Percentiles rank a stretch among this genome's conserved stretches.
phyloP scores from a whole-genome alignment of 139 green algal species.

The Tetratostichococcus sp. region DNA sequence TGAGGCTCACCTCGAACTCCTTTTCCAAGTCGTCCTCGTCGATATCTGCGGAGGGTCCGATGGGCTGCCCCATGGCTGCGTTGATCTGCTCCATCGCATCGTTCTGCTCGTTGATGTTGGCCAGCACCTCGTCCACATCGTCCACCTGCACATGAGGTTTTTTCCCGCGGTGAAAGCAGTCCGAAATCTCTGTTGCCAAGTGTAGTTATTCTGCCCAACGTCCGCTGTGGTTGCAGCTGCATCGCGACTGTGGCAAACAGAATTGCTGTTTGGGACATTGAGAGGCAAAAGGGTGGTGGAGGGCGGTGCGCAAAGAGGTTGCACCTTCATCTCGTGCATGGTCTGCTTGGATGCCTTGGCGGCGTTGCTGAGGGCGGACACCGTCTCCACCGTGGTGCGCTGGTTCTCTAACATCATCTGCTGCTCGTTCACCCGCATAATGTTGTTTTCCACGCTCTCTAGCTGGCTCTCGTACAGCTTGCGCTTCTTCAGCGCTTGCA shows the following conservation, averaged over 20 bases:
- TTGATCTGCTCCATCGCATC: slow-evolving; percentile 91
- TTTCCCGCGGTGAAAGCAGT: too few species aligned
- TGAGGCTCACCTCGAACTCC: slow-evolving; percentile 56
- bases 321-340: slow-evolving; percentile 59
- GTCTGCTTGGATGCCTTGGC: slow-evolving; percentile 76
- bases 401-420: slow-evolving; percentile 87
- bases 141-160: slow-evolving; percentile 88
- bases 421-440: slow-evolving; percentile 90
- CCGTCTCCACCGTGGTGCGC: slow-evolving; percentile 64
- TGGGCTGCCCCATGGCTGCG: slow-evolving; percentile 74
- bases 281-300: too few species aligned
- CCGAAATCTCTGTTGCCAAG: too few species aligned
- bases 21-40: slow-evolving; percentile 82
- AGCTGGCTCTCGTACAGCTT: slow-evolving; percentile 89
- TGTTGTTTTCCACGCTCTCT: slow-evolving; percentile 81
- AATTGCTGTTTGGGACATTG: too few species aligned
- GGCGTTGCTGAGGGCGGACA: slow-evolving; percentile 65
- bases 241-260: too few species aligned
- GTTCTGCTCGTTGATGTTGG: slow-evolving; percentile 90
- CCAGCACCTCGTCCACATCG: slow-evolving; percentile 86
- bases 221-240: too few species aligned
- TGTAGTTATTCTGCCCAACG: too few species aligned
- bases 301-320: neutral
- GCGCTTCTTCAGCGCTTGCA: slow-evolving; percentile 91
- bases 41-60: slow-evolving; percentile 63